A percentile compares a stretch with the other conserved stretches of the same genome.
Evolutionary conservation across 331 rosid species (phyloP).

Genomic region (Malus hybrid): DNA sequence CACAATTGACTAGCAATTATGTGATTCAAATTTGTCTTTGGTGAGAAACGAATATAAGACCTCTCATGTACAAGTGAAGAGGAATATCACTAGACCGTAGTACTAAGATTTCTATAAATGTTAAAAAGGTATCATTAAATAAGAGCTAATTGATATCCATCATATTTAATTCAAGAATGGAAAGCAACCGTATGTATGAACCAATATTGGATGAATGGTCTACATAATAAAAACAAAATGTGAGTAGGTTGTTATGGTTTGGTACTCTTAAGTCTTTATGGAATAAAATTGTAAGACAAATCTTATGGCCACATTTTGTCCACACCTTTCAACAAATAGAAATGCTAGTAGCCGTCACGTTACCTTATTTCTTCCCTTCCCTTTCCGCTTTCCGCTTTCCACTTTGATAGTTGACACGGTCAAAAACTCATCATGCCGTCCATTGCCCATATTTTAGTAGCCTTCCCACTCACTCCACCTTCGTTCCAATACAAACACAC

Average conservation of each 20-base stretch:
- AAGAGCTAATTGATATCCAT: too few relatives aligned
- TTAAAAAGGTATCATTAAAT: too few relatives aligned
- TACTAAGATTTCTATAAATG: too few relatives aligned
- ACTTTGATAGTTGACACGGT: not conserved
- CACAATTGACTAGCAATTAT: too few relatives aligned
- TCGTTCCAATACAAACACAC: not conserved
- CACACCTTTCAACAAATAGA: not conserved
- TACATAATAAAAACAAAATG: too few relatives aligned
- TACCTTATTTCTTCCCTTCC: not conserved
- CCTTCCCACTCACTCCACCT: not conserved
- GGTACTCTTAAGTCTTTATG: not conserved
- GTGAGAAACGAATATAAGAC: too few relatives aligned
- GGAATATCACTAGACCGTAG: too few relatives aligned
- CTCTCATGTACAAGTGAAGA: too few relatives aligned
- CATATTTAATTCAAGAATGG: too few relatives aligned
- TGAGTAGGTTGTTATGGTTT: not conserved
- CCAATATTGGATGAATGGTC: too few relatives aligned
- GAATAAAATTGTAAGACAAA: not conserved
- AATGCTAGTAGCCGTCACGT: slow-evolving; percentile 7
- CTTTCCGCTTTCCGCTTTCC: not conserved
- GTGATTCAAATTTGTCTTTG: too few relatives aligned
- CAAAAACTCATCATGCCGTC: not conserved
- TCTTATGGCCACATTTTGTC: slow-evolving; percentile 12
- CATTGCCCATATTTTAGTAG: not conserved
- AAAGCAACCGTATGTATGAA: too few relatives aligned